These are phyloP conservation scores for Pseudofabraea citricarpa DNA, from an alignment of 2,329 filamentous ascomycete species.

Conservation along the genomic window DNA sequence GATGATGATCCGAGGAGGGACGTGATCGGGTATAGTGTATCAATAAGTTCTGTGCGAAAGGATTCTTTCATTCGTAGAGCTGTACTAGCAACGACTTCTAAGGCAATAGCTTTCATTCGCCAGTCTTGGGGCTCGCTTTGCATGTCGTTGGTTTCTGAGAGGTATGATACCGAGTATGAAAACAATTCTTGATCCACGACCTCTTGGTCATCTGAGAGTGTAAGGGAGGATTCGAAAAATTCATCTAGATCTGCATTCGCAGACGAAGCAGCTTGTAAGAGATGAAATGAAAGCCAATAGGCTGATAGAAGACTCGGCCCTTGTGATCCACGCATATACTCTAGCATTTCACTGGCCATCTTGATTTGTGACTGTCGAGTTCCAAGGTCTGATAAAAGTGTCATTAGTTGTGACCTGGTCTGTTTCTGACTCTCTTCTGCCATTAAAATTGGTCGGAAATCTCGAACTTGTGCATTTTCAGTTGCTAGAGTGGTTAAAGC, in stretches of 20 bases:
- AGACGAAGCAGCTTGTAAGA: slow-evolving; percentile 55
- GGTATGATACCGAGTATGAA: slow-evolving; percentile 57
- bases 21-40: slow-evolving; percentile 85
- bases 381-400: slow-evolving; percentile 52
- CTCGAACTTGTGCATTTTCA: slow-evolving; percentile 12
- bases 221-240: slow-evolving; percentile 54
- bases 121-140: slow-evolving; percentile 49
- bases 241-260: slow-evolving; percentile 55
- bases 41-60: slow-evolving; percentile 83
- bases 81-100: slow-evolving; percentile 76
- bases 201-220: slow-evolving; percentile 34
- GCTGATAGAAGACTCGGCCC: slow-evolving; percentile 60
- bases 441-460: slow-evolving; percentile 59
- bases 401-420: slow-evolving; percentile 51
- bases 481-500: slow-evolving; percentile 21
- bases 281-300: slow-evolving; percentile 75
- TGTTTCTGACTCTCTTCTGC: slow-evolving; percentile 60
- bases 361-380: slow-evolving; percentile 53
- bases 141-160: slow-evolving; percentile 46
- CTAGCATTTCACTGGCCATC: slow-evolving; percentile 62
- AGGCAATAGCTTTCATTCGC: slow-evolving; percentile 70
- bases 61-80: slow-evolving; percentile 59
- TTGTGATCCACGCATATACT: slow-evolving; percentile 52
- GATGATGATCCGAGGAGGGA: slow-evolving; percentile 76
- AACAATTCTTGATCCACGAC: slow-evolving; percentile 54